Conservation (phyloP, 805 yeast species). For the Candida saitoana region DNA sequence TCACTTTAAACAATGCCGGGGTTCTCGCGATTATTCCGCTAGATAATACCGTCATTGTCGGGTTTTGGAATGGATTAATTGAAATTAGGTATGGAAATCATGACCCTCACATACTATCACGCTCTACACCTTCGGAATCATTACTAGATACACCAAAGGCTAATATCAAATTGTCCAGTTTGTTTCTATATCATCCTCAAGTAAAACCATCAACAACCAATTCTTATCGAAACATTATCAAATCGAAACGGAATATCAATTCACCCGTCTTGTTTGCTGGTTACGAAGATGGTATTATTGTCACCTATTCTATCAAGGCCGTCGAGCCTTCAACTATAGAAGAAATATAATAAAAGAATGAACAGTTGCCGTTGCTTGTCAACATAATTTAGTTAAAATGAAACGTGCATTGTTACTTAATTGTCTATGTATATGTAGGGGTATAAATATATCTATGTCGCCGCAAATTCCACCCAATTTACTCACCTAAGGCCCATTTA, state of each 20-base stretch:
- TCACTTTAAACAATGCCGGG: conserved; percentile 17
- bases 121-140: conserved; percentile 1
- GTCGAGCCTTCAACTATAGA: background rate
- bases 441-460: background rate
- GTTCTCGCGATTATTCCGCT: conserved; percentile 20
- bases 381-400: background rate
- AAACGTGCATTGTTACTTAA: background rate
- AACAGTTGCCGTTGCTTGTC: background rate
- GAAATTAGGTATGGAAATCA: conserved; percentile 9
- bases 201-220: background rate
- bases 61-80: conserved; percentile 52
- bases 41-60: conserved; percentile 22
- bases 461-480: too few relatives aligned
- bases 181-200: background rate
- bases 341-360: background rate
- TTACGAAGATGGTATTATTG: conserved; percentile 53
- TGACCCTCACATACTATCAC: background rate
- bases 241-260: conserved; percentile 9
- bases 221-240: conserved; percentile 10
- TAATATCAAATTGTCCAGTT: conserved; percentile 1
- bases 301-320: conserved; percentile 23
- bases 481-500: background rate
- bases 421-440: background rate
- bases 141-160: background rate
- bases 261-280: conserved; percentile 32